Percentiles rank a stretch among this genome's conserved stretches.
Conservation (phyloP, 2,329 filamentous ascomycete species). For the Fusarium secorum region DNA sequence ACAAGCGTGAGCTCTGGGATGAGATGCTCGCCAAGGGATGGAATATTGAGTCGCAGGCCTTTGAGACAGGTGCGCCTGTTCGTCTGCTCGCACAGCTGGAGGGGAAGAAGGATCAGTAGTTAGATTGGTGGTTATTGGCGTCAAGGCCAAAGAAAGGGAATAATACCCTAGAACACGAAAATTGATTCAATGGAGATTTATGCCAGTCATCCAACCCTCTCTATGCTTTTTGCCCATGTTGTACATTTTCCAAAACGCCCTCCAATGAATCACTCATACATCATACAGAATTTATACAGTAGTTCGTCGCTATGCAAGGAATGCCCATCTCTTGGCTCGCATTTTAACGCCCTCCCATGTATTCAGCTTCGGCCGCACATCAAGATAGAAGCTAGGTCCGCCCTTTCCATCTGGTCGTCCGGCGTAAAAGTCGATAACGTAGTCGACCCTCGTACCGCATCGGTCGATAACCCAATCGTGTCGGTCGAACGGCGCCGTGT, state of each 20-base stretch:
- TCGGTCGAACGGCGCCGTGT: constrained; percentile 89
- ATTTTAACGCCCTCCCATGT: constrained; percentile 74
- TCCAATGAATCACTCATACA: constrained; percentile 30
- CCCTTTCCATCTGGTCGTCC: constrained; percentile 61
- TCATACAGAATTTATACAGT: constrained; percentile 28
- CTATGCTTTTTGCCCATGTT: constrained; percentile 17
- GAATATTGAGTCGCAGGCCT: constrained; percentile 46
- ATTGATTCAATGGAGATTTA: constrained; percentile 37
- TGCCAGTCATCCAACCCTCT: constrained; percentile 3
- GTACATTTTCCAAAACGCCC: constrained; percentile 41
- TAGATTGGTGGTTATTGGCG: not conserved
- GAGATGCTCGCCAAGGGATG: constrained; percentile 45
- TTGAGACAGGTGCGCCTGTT: constrained; percentile 50
- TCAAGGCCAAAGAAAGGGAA: not conserved
- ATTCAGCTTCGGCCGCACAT: constrained; percentile 74
- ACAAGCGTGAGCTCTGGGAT: constrained; percentile 41
- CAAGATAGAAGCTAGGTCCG: constrained; percentile 69
- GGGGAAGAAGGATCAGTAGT: constrained; percentile 41
- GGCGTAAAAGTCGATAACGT: constrained; percentile 98
- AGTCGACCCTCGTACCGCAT: constrained; percentile 85
- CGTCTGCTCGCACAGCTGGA: constrained; percentile 40
- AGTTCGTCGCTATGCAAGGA: constrained; percentile 51
- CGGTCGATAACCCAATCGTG: constrained; percentile 98
- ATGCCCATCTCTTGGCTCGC: constrained; percentile 61
- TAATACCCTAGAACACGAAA: constrained; percentile 1